A percentile compares a stretch with the other conserved stretches of the same genome.
These are phyloP conservation scores for Aquilaria sinensis DNA, from an alignment of 345 rosid species.

Conservation along the genomic window DNA sequence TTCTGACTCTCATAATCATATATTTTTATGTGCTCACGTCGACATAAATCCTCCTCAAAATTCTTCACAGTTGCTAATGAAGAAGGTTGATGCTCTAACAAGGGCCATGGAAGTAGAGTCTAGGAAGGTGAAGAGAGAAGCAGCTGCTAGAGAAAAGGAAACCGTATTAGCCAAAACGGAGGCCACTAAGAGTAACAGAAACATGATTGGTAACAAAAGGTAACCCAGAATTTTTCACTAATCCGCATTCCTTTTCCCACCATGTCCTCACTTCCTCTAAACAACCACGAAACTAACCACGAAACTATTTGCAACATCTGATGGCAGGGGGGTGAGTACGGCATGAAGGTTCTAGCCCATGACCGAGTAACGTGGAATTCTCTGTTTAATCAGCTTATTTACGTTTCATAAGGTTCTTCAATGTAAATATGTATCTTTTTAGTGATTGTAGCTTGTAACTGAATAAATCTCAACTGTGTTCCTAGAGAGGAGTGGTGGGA, in stretches of 20 bases:
- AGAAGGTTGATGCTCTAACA: constrained; percentile 72
- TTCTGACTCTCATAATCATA: background rate
- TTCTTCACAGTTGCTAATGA: constrained; percentile 57
- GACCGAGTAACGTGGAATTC: constrained; percentile 14
- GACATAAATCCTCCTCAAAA: constrained; percentile 8
- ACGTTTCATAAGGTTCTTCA: constrained; percentile 22
- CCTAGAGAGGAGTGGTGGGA: constrained; percentile 4
- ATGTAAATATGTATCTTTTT: constrained; percentile 27
- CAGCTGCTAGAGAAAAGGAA: constrained; percentile 65
- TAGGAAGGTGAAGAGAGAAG: constrained; percentile 73
- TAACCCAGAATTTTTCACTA: background rate
- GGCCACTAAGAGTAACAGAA: constrained; percentile 24
- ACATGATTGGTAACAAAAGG: constrained; percentile 26
- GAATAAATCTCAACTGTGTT: constrained; percentile 7
- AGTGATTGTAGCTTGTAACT: constrained; percentile 10
- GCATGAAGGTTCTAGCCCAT: constrained; percentile 18
- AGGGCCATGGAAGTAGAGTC: constrained; percentile 76
- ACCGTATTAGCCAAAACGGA: constrained; percentile 26
- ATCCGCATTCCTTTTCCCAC: background rate
- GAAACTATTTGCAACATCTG: background rate
- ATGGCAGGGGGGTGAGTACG: constrained; percentile 20
- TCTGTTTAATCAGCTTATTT: constrained; percentile 21
- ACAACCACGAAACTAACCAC: background rate
- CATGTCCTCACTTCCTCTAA: background rate
- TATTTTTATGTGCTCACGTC: background rate